phyloP scores from a whole-genome alignment of 495 filamentous ascomycete genomes.

The Chaetomium tenue region DNA sequence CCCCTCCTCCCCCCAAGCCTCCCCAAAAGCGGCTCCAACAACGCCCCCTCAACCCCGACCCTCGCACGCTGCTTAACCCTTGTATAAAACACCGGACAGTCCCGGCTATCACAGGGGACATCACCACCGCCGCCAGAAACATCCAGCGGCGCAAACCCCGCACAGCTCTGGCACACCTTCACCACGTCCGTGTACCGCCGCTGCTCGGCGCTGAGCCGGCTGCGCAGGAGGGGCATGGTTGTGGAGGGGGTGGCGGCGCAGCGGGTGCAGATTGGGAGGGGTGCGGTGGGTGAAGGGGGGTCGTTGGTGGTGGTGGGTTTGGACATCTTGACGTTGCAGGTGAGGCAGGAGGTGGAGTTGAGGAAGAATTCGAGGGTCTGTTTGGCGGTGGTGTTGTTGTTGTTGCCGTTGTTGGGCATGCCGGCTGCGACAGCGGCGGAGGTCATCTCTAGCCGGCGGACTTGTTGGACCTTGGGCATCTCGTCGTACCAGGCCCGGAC shows the following conservation, averaged over 20 bases:
- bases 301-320: conserved; percentile 28
- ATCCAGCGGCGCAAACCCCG: conserved; percentile 63
- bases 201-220: conserved; percentile 61
- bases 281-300: neutral
- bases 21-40: conserved; percentile 53
- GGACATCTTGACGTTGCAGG: conserved; percentile 67
- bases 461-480: conserved; percentile 85
- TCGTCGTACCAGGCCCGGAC: conserved; percentile 91
- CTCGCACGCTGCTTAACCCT: conserved; percentile 66
- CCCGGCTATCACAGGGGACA: conserved; percentile 80
- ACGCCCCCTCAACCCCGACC: conserved; percentile 56
- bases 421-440: conserved; percentile 10
- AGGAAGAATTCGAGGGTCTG: conserved; percentile 87
- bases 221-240: conserved; percentile 61
- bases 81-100: conserved; percentile 92
- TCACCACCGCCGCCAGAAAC: conserved; percentile 47
- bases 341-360: conserved; percentile 71
- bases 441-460: conserved; percentile 57
- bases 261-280: conserved; percentile 54
- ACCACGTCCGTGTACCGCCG: conserved; percentile 63
- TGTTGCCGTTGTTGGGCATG: neutral
- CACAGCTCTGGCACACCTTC: conserved; percentile 78
- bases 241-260: conserved; percentile 59
- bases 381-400: conserved; percentile 12
- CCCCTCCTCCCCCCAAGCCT: conserved; percentile 36